Base-by-base conservation (phyloP, 2,329 filamentous ascomycete species). In the Colletotrichum higginsianum region DNA sequence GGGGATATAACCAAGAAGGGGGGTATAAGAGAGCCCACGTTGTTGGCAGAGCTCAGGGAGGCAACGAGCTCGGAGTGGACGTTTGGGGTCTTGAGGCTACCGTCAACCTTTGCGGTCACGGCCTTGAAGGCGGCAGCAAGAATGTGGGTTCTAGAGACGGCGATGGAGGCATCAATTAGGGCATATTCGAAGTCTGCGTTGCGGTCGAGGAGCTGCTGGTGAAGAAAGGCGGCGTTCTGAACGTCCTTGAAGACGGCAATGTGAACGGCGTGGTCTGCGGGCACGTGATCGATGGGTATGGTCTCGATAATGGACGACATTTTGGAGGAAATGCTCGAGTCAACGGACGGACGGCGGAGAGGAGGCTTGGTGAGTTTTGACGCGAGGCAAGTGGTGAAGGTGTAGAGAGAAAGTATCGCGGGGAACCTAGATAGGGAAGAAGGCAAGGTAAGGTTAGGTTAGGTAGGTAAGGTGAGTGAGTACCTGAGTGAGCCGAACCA, bases 141-240 rank as follows among this genome's bases (percentile, higher is more conserved):
- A 55, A 94, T 84, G 75, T 97, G 95, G 7, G 87, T 84, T 42
- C 91, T 87, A 1, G 94, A 95, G 30, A 95, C 81, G 68, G 97
- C 85, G 80, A 93, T 89, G 56, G 89, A 90, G 23, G 95, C 95
- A 83, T 99, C 96, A 57, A 99, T 89, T 75, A 99, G 93, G 44
- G 95, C 95, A 85, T 98, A 98, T 82, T 98, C 95, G 77, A 95
- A 98, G 11, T 92, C 91, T 13, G 89, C 79, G 79, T 98, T 98
- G 63, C 94, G 93, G 7, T 90, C 88, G n/a, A 98, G 86, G 6
- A 99, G 89, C 83, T 98, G 95, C 76, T 92, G 86, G 63, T 95
- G 92, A 53, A 99, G 86, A 78, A 92, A 95, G 0, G 88, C 82
- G 13, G 94, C 89, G 80, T 99, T 99, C 73, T 88, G 80, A 67